Evolutionary conservation across 441 rosid genomes (phyloP), one percentile per base, ranked within the genome.

Genomic region (Croton laevigatus): DNA sequence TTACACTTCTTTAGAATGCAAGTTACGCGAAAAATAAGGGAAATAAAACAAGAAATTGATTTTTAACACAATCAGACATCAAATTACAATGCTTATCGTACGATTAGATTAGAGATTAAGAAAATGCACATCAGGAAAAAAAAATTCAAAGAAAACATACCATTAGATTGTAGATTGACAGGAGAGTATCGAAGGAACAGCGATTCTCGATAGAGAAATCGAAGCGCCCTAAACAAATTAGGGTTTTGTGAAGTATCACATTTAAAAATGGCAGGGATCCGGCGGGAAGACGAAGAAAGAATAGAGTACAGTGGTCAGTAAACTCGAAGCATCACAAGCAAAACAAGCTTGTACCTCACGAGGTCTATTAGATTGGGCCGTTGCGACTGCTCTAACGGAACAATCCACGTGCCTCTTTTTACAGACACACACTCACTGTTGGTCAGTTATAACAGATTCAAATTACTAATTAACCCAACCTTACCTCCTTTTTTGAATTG

Each of bases 231-330:
- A 17, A 38, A 27, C 12, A 59, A 59, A 16, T 42, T 59, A 59
- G 62, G 62, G 62, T 59, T 27, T 59, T 59, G 19, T 16, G 8
- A 13, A 59, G 11, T 14, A 5, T 5, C 6, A 8, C 59, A 34
- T 59, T 59, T 59, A 11, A 59, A 59, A 59, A 59, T 34, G 62
- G 42, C 62, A 19, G 2, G 9, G 10, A 59, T 20, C 62, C 20
- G 62, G 44, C 62, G 62, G 22, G 62, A 59, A 59, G 61, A 58
- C 0, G 61, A 58, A n/a, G 38, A 58, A 27, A 3, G 61, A 32
- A 27, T 27, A 58, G 38, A 32, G 14, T 1, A 34, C 62, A 14
- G 44, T 58, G 48, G 20, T 59, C 46, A 69, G 58, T 11, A n/a
- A 13, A 17, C 12, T 8, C n/a, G 22, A 11, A 51, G 37, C 61